phyloP scores from a whole-genome alignment of 495 filamentous ascomycete species.

The Penicillium paradoxum region DNA sequence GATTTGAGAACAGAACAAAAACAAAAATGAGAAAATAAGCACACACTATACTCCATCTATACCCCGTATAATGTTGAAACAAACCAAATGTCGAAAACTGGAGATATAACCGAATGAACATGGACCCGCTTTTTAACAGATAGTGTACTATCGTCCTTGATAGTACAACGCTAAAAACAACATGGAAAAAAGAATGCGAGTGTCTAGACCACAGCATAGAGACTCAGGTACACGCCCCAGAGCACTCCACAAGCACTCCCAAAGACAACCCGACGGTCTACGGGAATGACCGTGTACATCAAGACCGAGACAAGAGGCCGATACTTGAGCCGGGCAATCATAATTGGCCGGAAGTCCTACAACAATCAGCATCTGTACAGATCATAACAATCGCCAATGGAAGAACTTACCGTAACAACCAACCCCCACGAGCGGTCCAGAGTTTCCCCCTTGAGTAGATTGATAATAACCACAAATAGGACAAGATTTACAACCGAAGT shows the following conservation, averaged over 20 bases:
- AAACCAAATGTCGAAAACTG: background rate
- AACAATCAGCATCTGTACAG: conserved; percentile 1
- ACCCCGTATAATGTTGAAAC: no score
- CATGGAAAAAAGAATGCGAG: conserved; percentile 1
- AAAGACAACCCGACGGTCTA: conserved; percentile 70
- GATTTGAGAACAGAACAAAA: no score
- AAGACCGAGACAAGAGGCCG: conserved; percentile 79
- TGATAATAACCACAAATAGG: conserved; percentile 61
- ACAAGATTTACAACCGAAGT: conserved; percentile 73
- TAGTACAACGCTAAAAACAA: conserved; percentile 1
- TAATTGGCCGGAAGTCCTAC: conserved; percentile 64
- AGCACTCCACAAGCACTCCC: conserved; percentile 73
- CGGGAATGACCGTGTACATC: conserved; percentile 75
- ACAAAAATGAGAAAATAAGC: no score
- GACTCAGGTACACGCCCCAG: conserved; percentile 85
- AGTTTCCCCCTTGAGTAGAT: conserved; percentile 44
- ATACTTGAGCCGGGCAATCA: conserved; percentile 70
- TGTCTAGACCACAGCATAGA: conserved; percentile 48
- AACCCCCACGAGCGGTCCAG: conserved; percentile 24
- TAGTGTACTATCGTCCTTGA: background rate
- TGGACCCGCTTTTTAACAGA: background rate
- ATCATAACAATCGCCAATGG: background rate
- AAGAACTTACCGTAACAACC: conserved; percentile 34
- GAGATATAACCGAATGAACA: no score
- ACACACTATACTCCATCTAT: no score